Base-by-base conservation (phyloP, 2,329 filamentous ascomycete genomes). In the Neospermospora avenae region DNA sequence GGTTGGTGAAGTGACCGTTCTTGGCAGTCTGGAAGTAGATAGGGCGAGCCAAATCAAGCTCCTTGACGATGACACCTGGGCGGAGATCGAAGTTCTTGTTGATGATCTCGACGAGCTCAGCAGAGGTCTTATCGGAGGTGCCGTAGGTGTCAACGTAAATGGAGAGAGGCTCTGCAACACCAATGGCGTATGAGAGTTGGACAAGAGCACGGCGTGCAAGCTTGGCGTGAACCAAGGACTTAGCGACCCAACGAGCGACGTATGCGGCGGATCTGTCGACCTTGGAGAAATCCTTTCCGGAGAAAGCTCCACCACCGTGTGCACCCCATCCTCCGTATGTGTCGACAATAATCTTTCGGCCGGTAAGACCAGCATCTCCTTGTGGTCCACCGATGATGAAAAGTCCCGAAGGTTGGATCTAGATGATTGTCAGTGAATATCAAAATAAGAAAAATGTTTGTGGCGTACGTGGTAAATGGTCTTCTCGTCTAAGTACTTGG, bases 241-340 rank as follows among this genome's bases (percentile, higher is more conserved):
- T 99, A 81, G 95, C 95, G 77, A 99, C 93, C 95, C 95, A 99
- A 77, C 95, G 92, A 70, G 85, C 93, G 71, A 98, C 87, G 82
- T 99, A 99, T 74, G 95, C 95, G 69, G 95, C 95, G 57, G 95
- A 98, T 73, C 95, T 91, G 77, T 99, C 95, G 80, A 99, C 95
- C 87, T 99, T 99, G 85, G 92, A 97, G 87, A 97, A 99, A 79
- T 99, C 95, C 89, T 99, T 99, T 74, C 95, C 95, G 73, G 95
- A 98, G 90, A 99, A 99, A 78, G 95, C 95, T 89, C 95, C 95
- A 84, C 95, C 95, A 84, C 95, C 95, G 85, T 99, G 95, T 72
- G 95, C 95, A 82, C 95, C 95, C 95, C 95, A 98, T 74, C 95
- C 95, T 83, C 95, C 95, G 82, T 99, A 99, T 78, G 95, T 98